A percentile compares a stretch with the other conserved stretches of the same genome.
These are phyloP conservation scores for Aspergillus sparsus DNA, from an alignment of 495 filamentous ascomycete species.

Conservation along the genomic window DNA sequence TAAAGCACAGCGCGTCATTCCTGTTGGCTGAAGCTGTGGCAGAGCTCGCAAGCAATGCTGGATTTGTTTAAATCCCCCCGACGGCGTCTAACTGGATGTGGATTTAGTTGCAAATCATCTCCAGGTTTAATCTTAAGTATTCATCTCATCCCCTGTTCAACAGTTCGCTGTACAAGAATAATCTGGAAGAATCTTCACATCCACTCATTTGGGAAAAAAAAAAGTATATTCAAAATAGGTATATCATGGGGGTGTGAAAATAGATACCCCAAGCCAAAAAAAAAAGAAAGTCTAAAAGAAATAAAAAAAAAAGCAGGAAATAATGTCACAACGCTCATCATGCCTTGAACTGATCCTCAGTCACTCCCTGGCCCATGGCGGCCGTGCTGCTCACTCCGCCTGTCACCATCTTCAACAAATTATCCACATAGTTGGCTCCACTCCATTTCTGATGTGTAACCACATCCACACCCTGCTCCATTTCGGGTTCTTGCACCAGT, in stretches of 20 bases:
- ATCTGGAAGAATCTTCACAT: no score
- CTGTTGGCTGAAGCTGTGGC: conserved; percentile 5
- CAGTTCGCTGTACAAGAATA: no score
- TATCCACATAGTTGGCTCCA: conserved; percentile 91
- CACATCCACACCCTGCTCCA: conserved; percentile 84
- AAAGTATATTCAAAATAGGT: no score
- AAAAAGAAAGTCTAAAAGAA: background rate
- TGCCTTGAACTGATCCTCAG: conserved; percentile 89
- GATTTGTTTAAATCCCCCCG: background rate
- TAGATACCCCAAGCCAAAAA: background rate
- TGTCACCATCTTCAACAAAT: conserved; percentile 94
- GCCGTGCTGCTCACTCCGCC: conserved; percentile 88
- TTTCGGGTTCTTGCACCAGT: conserved; percentile 96
- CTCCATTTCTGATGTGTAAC: conserved; percentile 99
- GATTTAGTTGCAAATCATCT: conserved; percentile 2
- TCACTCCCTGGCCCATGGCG: conserved; percentile 97
- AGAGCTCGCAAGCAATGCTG: conserved; percentile 20
- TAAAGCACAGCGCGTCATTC: background rate
- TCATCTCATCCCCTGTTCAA: no score
- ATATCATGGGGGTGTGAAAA: no score
- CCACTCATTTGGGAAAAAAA: no score
- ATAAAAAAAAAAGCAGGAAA: background rate
- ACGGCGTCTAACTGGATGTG: background rate
- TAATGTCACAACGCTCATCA: conserved; percentile 15
- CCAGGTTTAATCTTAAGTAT: no score